Conservation (phyloP, 2,329 filamentous ascomycete genomes). For the Cercospora sojina region DNA sequence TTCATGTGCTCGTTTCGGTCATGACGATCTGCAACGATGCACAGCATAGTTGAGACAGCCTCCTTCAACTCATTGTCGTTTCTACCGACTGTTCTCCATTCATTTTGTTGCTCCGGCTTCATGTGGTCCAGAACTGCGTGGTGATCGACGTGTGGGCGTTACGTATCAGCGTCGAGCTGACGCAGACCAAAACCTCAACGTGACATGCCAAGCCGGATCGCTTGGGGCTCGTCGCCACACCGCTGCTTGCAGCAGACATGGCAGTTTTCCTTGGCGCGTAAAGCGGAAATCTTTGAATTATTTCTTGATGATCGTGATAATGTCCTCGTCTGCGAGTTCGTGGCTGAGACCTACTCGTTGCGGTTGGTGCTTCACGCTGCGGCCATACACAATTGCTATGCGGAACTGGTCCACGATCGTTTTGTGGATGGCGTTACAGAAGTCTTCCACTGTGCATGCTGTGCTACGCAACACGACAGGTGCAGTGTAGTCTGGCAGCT, state of each 20-base stretch:
- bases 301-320: conserved; percentile 53
- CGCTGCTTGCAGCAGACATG: neutral
- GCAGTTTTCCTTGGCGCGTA: neutral
- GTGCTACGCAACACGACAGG: conserved; percentile 84
- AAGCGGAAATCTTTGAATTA: conserved; percentile 7
- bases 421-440: conserved; percentile 96
- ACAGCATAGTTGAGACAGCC: neutral
- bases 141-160: neutral
- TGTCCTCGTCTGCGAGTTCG: conserved; percentile 94
- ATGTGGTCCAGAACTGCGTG: neutral
- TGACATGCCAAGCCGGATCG: conserved; percentile 12
- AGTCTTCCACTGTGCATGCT: conserved; percentile 91
- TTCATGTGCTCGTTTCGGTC: neutral
- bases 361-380: conserved; percentile 97
- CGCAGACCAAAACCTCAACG: neutral
- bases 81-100: neutral
- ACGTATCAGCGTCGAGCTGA: neutral
- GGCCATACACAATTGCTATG: conserved; percentile 91
- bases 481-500: conserved; percentile 83
- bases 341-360: conserved; percentile 90
- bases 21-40: neutral
- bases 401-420: conserved; percentile 96
- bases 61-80: neutral
- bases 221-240: conserved; percentile 7
- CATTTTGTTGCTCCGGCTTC: neutral